Evolutionary conservation across 2,329 filamentous ascomycete species (phyloP).

Genomic region (Ampelomyces quisqualis): DNA sequence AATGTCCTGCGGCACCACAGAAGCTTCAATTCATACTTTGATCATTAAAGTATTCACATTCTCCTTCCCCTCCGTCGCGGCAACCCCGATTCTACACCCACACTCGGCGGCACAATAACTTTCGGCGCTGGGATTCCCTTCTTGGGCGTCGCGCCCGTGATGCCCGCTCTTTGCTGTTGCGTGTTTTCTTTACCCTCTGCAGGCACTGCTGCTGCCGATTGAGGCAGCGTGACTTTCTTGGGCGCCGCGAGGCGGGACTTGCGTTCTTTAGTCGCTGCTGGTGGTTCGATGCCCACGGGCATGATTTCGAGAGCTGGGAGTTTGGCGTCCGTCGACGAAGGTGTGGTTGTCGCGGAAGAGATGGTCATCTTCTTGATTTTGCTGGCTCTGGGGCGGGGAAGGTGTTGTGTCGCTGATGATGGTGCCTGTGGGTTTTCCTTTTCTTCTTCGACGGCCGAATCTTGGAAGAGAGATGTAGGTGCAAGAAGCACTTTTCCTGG

Average conservation of each 20-base stretch:
- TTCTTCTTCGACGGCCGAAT: constrained; percentile 21
- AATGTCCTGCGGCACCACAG: too few relatives aligned
- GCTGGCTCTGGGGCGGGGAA: constrained; percentile 20
- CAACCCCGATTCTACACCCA: constrained; percentile 30
- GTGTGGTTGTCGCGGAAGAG: constrained; percentile 10
- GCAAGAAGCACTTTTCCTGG: constrained; percentile 41
- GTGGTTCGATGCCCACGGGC: constrained; percentile 24
- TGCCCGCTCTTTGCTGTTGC: constrained; percentile 6
- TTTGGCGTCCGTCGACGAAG: constrained; percentile 13
- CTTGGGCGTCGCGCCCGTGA: constrained; percentile 29
- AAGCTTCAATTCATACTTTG: too few relatives aligned
- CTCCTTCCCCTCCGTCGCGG: constrained; percentile 32
- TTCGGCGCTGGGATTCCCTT: constrained; percentile 33
- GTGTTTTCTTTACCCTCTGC: constrained; percentile 32
- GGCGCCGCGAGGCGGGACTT: constrained; percentile 40
- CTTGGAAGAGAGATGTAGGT: constrained; percentile 25
- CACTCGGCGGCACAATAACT: constrained; percentile 17
- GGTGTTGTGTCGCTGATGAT: constrained; percentile 10
- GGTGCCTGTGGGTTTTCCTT: constrained; percentile 10
- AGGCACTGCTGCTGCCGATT: constrained; percentile 10
- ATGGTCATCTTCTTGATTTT: constrained; percentile 28
- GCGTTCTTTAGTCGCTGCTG: constrained; percentile 29
- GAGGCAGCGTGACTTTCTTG: constrained; percentile 37
- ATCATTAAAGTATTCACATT: too few relatives aligned
- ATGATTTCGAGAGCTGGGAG: constrained; percentile 23